These are phyloP conservation scores for Ophiocordyceps camponoti-floridani DNA, from an alignment of 2,329 filamentous ascomycete genomes.

Conservation along the genomic window DNA sequence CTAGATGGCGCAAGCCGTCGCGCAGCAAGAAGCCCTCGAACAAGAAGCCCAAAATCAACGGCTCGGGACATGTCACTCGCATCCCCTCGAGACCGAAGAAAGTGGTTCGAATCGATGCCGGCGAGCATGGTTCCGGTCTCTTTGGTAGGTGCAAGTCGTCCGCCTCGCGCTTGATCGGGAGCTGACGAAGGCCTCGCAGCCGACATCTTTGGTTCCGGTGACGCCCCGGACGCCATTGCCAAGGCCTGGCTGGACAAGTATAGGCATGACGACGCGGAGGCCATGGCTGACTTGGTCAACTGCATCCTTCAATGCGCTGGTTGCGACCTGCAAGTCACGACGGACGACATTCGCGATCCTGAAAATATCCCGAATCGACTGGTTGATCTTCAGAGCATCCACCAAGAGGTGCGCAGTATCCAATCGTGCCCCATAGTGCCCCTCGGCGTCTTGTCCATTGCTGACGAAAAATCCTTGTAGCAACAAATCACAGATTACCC, in stretches of 20 bases:
- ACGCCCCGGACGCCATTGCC: conserved; percentile 36
- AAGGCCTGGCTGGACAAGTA: conserved; percentile 43
- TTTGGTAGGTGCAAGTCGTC: conserved; percentile 26
- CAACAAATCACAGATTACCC: conserved; percentile 81
- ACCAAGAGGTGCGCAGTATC: conserved; percentile 49
- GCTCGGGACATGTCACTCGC: conserved; percentile 23
- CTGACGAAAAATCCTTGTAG: conserved; percentile 22
- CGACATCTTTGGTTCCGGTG: conserved; percentile 44
- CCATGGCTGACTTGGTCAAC: conserved; percentile 46
- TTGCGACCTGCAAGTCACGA: conserved; percentile 60
- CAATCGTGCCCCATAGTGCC: too few species aligned
- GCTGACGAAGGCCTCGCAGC: conserved; percentile 22
- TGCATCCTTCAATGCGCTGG: conserved; percentile 56
- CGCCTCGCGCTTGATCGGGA: background rate
- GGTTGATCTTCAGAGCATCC: conserved; percentile 72
- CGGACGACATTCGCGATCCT: conserved; percentile 73
- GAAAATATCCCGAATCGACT: conserved; percentile 71
- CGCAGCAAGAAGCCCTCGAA: conserved; percentile 36
- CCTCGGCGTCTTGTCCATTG: background rate
- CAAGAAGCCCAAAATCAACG: conserved; percentile 49
- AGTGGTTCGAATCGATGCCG: conserved; percentile 30
- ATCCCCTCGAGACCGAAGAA: conserved; percentile 39
- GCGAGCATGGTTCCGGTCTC: conserved; percentile 32
- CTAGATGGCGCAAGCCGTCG: conserved; percentile 20
- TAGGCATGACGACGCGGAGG: conserved; percentile 30